These are phyloP conservation scores for Yamadazyma epiphylla DNA, from an alignment of 1,139 yeast species.

Conservation along the genomic window DNA sequence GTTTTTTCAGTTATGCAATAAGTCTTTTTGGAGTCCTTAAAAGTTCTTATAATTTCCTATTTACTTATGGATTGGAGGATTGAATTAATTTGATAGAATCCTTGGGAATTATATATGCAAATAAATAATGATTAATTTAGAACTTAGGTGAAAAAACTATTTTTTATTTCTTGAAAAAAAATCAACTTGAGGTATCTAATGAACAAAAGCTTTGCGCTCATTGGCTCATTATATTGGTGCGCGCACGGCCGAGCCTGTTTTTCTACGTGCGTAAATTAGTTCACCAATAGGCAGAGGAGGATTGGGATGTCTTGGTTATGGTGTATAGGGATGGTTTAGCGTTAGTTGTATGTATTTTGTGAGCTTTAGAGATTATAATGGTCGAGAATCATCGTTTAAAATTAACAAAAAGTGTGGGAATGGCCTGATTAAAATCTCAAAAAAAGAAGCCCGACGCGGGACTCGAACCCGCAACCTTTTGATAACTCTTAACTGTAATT, in stretches of 20 bases:
- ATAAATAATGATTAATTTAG: background rate
- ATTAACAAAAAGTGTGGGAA: too few relatives aligned
- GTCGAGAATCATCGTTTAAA: background rate
- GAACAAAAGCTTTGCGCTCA: slow-evolving; percentile 21
- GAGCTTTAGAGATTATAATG: background rate
- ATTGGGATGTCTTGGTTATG: too few relatives aligned
- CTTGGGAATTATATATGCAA: background rate
- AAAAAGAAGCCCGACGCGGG: slow-evolving; percentile 14
- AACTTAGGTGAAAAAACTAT: background rate
- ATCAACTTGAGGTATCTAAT: slow-evolving; percentile 11
- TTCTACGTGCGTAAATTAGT: too few relatives aligned
- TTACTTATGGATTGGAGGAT: too few relatives aligned
- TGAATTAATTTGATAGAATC: background rate
- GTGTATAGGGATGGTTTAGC: too few relatives aligned
- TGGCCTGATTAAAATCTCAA: slow-evolving; percentile 1
- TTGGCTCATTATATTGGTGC: slow-evolving; percentile 13
- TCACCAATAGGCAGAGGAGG: background rate
- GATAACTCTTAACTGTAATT: slow-evolving; percentile 8
- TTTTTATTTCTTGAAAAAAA: slow-evolving; percentile 10
- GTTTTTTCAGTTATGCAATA: background rate
- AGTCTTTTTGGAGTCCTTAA: background rate
- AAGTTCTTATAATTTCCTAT: background rate
- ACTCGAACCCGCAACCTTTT: slow-evolving; percentile 17
- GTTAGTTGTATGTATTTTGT: too few relatives aligned
- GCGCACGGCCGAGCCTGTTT: slow-evolving; percentile 2